phyloP scores from a whole-genome alignment of 306 rosid genomes.

The Prunus padus region DNA sequence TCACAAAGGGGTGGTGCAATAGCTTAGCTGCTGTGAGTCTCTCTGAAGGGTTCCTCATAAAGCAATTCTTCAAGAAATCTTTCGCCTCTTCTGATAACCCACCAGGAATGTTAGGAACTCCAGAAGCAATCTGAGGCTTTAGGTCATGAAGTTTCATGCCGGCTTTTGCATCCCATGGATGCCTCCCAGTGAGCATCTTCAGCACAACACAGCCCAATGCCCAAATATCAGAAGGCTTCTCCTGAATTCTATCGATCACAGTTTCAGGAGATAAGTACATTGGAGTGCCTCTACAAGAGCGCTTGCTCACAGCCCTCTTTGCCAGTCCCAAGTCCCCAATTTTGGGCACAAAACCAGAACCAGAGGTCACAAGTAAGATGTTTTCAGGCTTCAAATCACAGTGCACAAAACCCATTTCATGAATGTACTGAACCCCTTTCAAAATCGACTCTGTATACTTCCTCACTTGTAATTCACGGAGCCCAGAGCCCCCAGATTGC shows the following conservation, averaged over 20 bases:
- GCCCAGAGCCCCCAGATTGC: neutral
- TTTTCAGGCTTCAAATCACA: constrained; percentile 21
- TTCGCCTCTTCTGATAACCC: neutral
- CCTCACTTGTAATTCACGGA: constrained; percentile 5
- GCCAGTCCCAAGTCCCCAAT: constrained; percentile 3
- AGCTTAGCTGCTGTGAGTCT: constrained; percentile 4
- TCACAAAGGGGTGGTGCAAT: neutral
- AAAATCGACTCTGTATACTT: neutral
- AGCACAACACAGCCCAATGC: constrained; percentile 7
- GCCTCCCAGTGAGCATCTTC: neutral
- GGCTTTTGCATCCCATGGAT: neutral
- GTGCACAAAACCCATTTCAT: constrained; percentile 18
- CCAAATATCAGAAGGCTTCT: constrained; percentile 10
- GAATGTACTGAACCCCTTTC: constrained; percentile 2
- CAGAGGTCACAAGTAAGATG: neutral
- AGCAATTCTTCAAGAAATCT: constrained; percentile 12
- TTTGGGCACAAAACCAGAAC: neutral
- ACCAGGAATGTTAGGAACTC: neutral
- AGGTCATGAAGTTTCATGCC: neutral
- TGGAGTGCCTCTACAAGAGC: neutral
- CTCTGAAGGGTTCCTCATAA: neutral
- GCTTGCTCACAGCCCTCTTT: neutral
- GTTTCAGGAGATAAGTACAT: neutral
- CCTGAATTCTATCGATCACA: neutral
- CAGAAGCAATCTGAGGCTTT: neutral